phyloP scores from a whole-genome alignment of 2,329 filamentous ascomycete genomes.

The Diaporthe australafricana region DNA sequence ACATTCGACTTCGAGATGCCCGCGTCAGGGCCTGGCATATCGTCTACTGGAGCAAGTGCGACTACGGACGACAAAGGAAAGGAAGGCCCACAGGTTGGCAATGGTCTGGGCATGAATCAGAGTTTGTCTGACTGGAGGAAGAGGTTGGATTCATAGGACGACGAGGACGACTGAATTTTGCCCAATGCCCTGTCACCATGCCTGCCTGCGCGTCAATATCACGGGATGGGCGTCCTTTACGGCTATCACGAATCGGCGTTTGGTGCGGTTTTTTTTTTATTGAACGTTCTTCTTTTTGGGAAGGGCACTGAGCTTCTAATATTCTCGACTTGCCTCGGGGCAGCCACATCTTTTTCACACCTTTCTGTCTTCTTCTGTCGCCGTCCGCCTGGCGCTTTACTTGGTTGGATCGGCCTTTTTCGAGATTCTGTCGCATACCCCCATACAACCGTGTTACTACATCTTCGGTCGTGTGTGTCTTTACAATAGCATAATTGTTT shows the following conservation, averaged over 20 bases:
- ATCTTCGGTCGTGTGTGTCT: constrained; percentile 24
- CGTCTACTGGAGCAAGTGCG: constrained; percentile 38
- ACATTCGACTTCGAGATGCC: constrained; percentile 83
- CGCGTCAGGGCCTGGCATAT: constrained; percentile 30
- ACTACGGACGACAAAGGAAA: constrained; percentile 53
- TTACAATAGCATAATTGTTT: constrained; percentile 31
- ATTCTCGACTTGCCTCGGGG: constrained; percentile 26
- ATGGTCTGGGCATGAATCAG: constrained; percentile 69
- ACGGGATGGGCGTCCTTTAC: constrained; percentile 6
- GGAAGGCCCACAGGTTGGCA: constrained; percentile 27
- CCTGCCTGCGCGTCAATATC: background rate
- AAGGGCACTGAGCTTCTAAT: constrained; percentile 31
- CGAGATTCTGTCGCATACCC: constrained; percentile 25
- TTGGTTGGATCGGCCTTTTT: constrained; percentile 7
- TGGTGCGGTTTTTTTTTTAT: background rate
- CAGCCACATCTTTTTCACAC: constrained; percentile 3
- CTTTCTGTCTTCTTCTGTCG: constrained; percentile 3
- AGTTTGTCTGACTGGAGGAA: constrained; percentile 85
- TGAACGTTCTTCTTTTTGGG: constrained; percentile 19
- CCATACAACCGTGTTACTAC: constrained; percentile 20
- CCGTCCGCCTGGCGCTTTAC: constrained; percentile 2
- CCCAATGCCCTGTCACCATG: background rate
- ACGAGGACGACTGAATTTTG: constrained; percentile 41
- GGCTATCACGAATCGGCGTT: constrained; percentile 36
- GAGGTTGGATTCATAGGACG: constrained; percentile 70